Evolutionary conservation across 2,329 filamentous ascomycete species (phyloP).

Genomic region (Fusarium verticillioides): DNA sequence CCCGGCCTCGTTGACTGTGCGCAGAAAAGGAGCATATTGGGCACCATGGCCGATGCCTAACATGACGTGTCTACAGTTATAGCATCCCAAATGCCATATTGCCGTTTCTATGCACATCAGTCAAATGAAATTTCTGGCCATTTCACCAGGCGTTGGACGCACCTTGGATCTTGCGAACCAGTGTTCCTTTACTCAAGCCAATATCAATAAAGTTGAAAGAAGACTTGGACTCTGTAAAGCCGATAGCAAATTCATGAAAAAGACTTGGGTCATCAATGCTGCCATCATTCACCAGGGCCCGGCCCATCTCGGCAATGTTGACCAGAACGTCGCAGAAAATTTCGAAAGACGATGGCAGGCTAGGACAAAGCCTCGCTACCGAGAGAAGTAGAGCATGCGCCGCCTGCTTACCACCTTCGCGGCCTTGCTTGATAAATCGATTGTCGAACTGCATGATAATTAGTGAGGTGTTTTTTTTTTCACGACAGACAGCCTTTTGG

Average conservation of each 20-base stretch:
- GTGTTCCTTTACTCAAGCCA: conserved; percentile 67
- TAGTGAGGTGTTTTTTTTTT: neutral
- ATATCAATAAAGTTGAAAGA: conserved; percentile 74
- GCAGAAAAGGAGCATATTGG: conserved; percentile 68
- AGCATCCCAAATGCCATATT: conserved; percentile 67
- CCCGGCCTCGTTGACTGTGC: conserved; percentile 61
- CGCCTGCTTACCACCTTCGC: conserved; percentile 65
- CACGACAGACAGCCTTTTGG: neutral
- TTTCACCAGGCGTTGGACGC: conserved; percentile 17
- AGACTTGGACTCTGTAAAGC: conserved; percentile 68
- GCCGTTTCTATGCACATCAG: conserved; percentile 56
- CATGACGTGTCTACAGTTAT: conserved; percentile 70
- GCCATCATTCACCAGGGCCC: conserved; percentile 61
- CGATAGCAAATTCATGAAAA: conserved; percentile 67
- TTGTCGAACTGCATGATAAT: conserved; percentile 64
- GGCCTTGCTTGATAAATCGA: conserved; percentile 62
- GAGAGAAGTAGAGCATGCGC: conserved; percentile 61
- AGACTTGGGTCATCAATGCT: conserved; percentile 56
- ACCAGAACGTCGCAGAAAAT: conserved; percentile 67
- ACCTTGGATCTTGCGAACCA: conserved; percentile 71
- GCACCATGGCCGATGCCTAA: conserved; percentile 72
- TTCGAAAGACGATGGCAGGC: conserved; percentile 59
- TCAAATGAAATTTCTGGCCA: neutral
- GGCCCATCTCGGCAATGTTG: conserved; percentile 63
- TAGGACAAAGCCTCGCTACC: conserved; percentile 58